Evolutionary conservation across 225 moss, liverwort and hornwort genomes (phyloP).

Genomic region (Physcomitrellopsis africana): DNA sequence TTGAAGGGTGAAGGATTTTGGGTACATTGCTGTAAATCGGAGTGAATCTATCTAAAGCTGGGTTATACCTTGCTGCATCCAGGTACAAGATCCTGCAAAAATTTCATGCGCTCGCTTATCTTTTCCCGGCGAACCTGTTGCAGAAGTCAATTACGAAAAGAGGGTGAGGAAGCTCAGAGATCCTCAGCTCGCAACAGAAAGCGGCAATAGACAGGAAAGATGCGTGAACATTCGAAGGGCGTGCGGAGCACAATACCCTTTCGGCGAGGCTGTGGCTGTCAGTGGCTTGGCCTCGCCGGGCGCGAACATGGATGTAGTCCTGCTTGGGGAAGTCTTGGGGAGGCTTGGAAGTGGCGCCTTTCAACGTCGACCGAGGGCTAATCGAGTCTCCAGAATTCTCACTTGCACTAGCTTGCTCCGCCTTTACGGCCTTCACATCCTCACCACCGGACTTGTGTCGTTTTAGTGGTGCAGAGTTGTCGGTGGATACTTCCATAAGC

Average conservation of each 20-base stretch:
- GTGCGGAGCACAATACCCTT: constrained; percentile 31
- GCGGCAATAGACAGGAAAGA: too few relatives aligned
- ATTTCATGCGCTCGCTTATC: constrained; percentile 98
- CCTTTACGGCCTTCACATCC: not conserved
- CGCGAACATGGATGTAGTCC: constrained; percentile 66
- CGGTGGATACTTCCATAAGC: constrained; percentile 16
- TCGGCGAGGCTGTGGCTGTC: constrained; percentile 73
- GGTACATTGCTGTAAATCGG: not conserved
- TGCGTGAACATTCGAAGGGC: not conserved
- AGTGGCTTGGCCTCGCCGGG: constrained; percentile 60
- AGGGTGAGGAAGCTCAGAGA: not conserved
- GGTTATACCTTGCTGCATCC: constrained; percentile 86
- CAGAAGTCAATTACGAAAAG: not conserved
- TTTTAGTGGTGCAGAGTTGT: constrained; percentile 33
- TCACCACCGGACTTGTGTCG: constrained; percentile 41
- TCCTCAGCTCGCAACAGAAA: not conserved
- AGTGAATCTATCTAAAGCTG: not conserved
- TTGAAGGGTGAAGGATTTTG: not conserved
- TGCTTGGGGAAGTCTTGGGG: constrained; percentile 48
- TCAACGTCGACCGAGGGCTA: constrained; percentile 45
- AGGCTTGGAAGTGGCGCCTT: constrained; percentile 44
- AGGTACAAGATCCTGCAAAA: constrained; percentile 88
- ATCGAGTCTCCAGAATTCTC: constrained; percentile 56
- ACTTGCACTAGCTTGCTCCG: constrained; percentile 44
- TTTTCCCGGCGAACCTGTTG: constrained; percentile 89